Conservation (phyloP, 208 protist genomes). For the Trypanosoma mega region DNA sequence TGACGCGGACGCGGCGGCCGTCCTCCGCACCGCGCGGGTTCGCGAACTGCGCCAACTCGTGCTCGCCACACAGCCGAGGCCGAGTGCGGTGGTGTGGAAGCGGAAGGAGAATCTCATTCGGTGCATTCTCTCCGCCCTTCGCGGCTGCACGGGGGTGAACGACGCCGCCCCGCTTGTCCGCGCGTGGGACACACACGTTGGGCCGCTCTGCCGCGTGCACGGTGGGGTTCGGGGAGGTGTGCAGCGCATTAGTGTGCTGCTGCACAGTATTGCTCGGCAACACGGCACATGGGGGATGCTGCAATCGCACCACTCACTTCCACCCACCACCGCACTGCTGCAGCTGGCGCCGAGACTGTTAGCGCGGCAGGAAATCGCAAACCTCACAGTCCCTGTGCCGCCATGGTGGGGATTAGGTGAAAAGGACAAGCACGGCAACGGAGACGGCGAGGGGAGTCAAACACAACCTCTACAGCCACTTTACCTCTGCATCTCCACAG, state of each 20-base stretch:
- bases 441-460: neutral
- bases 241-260: slow-evolving; percentile 31
- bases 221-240: slow-evolving; percentile 30
- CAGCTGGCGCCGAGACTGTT: slow-evolving; percentile 10
- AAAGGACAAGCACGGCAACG: too few species aligned
- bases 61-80: neutral
- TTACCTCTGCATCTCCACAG: slow-evolving; percentile 19
- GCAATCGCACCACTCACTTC: neutral
- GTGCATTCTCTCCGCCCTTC: slow-evolving; percentile 23
- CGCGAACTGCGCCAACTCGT: slow-evolving; percentile 18
- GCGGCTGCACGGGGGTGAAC: neutral
- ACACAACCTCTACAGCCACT: neutral
- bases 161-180: slow-evolving; percentile 26
- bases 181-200: slow-evolving; percentile 56
- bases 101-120: slow-evolving; percentile 52
- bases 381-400: neutral
- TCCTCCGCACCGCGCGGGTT: slow-evolving; percentile 12
- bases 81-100: neutral
- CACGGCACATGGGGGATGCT: slow-evolving; percentile 9
- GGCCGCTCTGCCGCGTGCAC: slow-evolving; percentile 43
- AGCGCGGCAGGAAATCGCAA: neutral
- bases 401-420: slow-evolving; percentile 13
- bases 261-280: slow-evolving; percentile 39
- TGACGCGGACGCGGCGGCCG: neutral
- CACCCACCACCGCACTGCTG: slow-evolving; percentile 9